Evolutionary conservation across 352 stramenopile genomes (phyloP).

Genomic region (Phytophthora pini): DNA sequence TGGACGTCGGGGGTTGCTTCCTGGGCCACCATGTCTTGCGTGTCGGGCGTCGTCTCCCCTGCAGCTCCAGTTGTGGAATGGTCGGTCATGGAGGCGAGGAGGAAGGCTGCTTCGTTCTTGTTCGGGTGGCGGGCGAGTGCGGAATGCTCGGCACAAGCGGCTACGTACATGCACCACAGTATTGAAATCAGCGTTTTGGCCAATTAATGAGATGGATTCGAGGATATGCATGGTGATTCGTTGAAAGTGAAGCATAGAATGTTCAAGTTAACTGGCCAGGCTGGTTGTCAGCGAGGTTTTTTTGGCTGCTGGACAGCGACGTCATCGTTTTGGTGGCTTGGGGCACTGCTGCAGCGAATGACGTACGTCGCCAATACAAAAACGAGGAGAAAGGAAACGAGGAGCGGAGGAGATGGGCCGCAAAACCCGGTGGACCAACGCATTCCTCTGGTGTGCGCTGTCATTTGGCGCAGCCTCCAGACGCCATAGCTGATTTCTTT

Average conservation of each 20-base stretch:
- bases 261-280: constrained; percentile 21
- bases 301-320: constrained; percentile 3
- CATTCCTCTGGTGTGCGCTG: constrained; percentile 18
- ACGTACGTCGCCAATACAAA: constrained; percentile 19
- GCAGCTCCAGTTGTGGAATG: constrained; percentile 53
- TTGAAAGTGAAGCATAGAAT: not conserved
- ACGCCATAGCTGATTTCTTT: constrained; percentile 28
- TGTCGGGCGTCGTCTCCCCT: constrained; percentile 33
- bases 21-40: constrained; percentile 45
- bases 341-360: not conserved
- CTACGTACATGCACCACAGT: too few species aligned
- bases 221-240: constrained; percentile 8
- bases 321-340: constrained; percentile 25
- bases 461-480: constrained; percentile 2
- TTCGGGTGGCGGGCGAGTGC: constrained; percentile 26
- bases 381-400: not conserved
- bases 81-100: constrained; percentile 19
- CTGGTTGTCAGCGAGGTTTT: constrained; percentile 18
- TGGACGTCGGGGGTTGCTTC: constrained; percentile 20
- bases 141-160: constrained; percentile 3
- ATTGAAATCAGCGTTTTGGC: constrained; percentile 18
- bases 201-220: not conserved
- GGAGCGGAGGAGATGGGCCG: constrained; percentile 7
- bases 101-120: constrained; percentile 33
- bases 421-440: constrained; percentile 18